Base-by-base conservation (phyloP, 2,329 filamentous ascomycete species). In the Neofusicoccum cordaticola region DNA sequence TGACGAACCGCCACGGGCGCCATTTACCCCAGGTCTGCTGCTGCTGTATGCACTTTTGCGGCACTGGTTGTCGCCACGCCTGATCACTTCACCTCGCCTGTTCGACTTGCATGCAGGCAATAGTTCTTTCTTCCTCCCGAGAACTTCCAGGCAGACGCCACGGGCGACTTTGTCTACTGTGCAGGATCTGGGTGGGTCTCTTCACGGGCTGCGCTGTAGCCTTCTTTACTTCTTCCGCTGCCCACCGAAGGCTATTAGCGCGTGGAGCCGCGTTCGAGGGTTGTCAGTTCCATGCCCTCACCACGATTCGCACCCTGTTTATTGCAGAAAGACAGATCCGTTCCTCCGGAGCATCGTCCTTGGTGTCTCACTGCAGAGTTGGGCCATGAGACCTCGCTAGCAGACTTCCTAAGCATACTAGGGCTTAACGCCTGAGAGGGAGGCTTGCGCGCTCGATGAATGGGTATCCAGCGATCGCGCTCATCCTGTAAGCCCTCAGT, bases 171-270 rank as follows among this genome's bases (percentile, higher is more conserved):
- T 22, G 8, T 35, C 4, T 47, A 35, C 31, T 4, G 8, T 31
- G 56, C 56, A 47, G 41, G 42, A 60, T 60, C 42, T 47, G n/a
- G 31, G 56, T 60, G 56, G 56, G 56, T 35, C 56, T 60, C n/a
- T 47, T 47, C 42, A 60, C 13, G 22, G 22, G 42, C 31, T 60
- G 41, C 31, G 41, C n/a, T 22, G 41, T 35, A 45, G n/a, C n/a
- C 15, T 60, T 11, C 39, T 37, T 47, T 9, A 22, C 56, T 47
- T 47, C 42, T 37, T 60, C 56, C 56, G 42, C 42, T 37, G 42
- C 31, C 56, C 56, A 15, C 39, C 22, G 37, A 13, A 31, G 3
- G 22, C 2, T 27, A 11, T 47, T 37, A 35, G 41, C 56, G 27
- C n/a, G 15, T 17, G 41, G 12, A 22, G 44, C 12, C 22, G 42